These are phyloP conservation scores for Vitellaria paradoxa DNA, from an alignment of 179 eudicot species.

Conservation along the genomic window DNA sequence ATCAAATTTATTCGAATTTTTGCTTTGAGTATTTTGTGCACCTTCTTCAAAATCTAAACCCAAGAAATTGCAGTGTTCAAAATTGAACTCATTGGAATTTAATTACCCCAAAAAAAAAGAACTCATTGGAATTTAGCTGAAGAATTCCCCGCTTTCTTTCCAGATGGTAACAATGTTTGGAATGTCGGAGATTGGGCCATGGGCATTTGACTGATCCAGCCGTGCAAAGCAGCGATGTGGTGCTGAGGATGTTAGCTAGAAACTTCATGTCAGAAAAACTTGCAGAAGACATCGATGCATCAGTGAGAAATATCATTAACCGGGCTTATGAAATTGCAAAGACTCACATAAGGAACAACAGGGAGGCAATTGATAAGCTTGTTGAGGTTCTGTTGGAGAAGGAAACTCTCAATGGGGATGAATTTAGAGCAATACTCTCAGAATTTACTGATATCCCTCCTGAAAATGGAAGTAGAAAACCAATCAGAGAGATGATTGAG, in stretches of 20 bases:
- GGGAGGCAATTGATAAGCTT: slow-evolving; percentile 65
- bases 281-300: slow-evolving; percentile 61
- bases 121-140: neutral
- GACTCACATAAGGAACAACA: slow-evolving; percentile 49
- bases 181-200: slow-evolving; percentile 78
- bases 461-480: slow-evolving; percentile 15
- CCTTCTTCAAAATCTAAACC: neutral
- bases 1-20: too few relatives aligned
- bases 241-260: slow-evolving; percentile 69
- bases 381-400: slow-evolving; percentile 63
- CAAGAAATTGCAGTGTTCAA: neutral
- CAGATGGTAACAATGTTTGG: slow-evolving; percentile 77
- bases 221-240: slow-evolving; percentile 55
- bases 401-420: slow-evolving; percentile 64
- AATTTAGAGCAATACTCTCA: slow-evolving; percentile 59
- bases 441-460: slow-evolving; percentile 47
- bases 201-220: slow-evolving; percentile 63
- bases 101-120: too few relatives aligned
- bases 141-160: neutral
- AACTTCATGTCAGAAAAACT: slow-evolving; percentile 81
- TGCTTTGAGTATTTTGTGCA: too few relatives aligned
- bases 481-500: slow-evolving; percentile 32
- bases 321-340: slow-evolving; percentile 57
- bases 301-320: slow-evolving; percentile 41
- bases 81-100: neutral